Conservation (phyloP, 345 rosid genomes). For the Lepidium aucheri region DNA sequence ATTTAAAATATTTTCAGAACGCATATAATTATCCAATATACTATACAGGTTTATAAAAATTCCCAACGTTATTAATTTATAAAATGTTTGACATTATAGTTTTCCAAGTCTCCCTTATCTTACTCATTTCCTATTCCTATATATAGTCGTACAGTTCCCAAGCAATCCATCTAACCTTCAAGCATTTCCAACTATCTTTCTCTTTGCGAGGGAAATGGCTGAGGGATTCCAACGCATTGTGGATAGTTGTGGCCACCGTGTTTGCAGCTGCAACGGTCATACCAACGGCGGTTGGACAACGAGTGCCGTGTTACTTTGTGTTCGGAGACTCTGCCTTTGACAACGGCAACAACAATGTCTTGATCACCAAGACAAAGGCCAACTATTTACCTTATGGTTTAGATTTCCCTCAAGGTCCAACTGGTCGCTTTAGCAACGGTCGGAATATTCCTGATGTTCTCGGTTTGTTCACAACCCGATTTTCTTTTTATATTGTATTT, state of each 20-base stretch:
- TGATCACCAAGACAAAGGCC: constrained; percentile 29
- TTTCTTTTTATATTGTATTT: background rate
- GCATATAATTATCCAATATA: too few species aligned
- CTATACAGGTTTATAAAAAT: too few species aligned
- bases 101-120: constrained; percentile 4
- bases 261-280: background rate
- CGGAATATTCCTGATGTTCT: constrained; percentile 39
- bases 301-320: constrained; percentile 49
- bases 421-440: constrained; percentile 61
- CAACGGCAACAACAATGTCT: constrained; percentile 41
- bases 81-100: too few species aligned
- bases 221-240: constrained; percentile 15
- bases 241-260: constrained; percentile 15
- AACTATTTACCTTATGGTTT: constrained; percentile 55
- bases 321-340: constrained; percentile 61
- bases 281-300: constrained; percentile 8
- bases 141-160: constrained; percentile 4
- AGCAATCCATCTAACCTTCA: background rate
- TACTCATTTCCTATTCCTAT: background rate
- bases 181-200: background rate
- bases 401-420: constrained; percentile 44
- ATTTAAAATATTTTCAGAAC: too few species aligned
- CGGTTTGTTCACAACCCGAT: constrained; percentile 26
- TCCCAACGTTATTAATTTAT: too few species aligned
- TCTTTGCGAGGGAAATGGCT: background rate